These are phyloP conservation scores for Suillus placidus DNA, from an alignment of 768 basidiomycete species.

Conservation along the genomic window DNA sequence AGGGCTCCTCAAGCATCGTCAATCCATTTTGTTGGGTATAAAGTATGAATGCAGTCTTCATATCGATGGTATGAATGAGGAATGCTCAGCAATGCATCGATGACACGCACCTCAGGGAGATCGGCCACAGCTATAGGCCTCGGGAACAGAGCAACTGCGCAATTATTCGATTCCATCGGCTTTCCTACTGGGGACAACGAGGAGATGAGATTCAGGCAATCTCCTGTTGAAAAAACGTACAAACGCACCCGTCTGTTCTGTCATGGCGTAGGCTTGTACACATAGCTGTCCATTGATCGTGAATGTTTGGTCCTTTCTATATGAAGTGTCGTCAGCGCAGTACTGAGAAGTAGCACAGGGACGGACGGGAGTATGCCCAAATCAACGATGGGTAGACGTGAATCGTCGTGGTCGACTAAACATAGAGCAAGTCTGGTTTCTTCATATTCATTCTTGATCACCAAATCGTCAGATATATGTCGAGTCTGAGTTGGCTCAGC, in stretches of 20 bases:
- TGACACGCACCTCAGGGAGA: not conserved
- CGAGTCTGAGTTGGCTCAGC: not conserved
- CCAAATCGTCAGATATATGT: not conserved
- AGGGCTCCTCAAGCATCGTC: not conserved
- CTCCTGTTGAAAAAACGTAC: not conserved
- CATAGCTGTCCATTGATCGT: not conserved
- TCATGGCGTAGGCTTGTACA: not conserved
- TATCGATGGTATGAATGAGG: not conserved
- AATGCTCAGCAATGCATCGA: not conserved
- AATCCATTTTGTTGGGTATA: not conserved
- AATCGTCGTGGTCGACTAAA: not conserved
- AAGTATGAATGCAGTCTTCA: not conserved
- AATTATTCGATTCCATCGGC: not conserved
- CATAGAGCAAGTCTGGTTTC: not conserved
- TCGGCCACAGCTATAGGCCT: not conserved
- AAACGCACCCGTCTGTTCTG: not conserved
- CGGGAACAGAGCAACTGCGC: not conserved
- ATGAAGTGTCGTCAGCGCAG: not conserved
- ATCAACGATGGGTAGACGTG: not conserved
- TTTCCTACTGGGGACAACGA: not conserved
- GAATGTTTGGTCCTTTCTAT: not conserved
- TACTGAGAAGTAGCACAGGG: not conserved
- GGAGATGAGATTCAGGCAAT: not conserved
- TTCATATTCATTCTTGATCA: not conserved
- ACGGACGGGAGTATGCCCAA: not conserved